Evolutionary conservation across 139 green algal species (phyloP).

Genomic region (Coccomyxa sp.): DNA sequence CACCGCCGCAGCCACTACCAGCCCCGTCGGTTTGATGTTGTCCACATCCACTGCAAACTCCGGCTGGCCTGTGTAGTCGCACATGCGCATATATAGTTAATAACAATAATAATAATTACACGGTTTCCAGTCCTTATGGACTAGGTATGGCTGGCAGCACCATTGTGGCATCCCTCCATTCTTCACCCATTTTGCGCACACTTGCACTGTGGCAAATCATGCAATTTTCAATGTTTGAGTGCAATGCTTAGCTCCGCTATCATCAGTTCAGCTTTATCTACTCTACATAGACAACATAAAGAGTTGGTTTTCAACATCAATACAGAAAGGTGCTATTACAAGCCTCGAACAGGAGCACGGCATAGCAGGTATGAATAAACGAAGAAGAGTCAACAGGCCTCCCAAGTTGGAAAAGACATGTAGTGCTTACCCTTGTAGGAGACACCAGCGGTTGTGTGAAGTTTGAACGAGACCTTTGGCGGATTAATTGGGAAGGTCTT

Average conservation of each 20-base stretch:
- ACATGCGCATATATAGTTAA: background rate
- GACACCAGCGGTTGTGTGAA: constrained; percentile 1
- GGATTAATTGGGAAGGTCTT: background rate
- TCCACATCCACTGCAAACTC: constrained; percentile 12
- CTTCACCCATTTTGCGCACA: background rate
- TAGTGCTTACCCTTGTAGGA: background rate
- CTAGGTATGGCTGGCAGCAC: background rate
- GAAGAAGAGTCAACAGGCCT: no score
- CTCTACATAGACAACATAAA: no score
- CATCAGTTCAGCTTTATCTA: no score
- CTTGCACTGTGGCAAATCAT: background rate
- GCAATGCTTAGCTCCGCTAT: no score
- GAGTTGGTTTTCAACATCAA: no score
- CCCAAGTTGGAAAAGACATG: background rate
- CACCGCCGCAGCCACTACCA: background rate
- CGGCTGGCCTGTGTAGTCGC: background rate
- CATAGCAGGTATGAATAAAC: no score
- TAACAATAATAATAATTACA: background rate
- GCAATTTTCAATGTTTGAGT: no score
- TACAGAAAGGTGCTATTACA: no score
- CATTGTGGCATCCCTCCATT: background rate
- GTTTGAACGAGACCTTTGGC: background rate
- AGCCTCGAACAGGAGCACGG: no score
- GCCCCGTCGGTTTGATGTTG: constrained; percentile 6
- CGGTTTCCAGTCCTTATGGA: background rate